Percentiles rank a stretch among this genome's conserved stretches.
Conservation (phyloP, 345 rosid genomes). For the Turnera subulata region DNA sequence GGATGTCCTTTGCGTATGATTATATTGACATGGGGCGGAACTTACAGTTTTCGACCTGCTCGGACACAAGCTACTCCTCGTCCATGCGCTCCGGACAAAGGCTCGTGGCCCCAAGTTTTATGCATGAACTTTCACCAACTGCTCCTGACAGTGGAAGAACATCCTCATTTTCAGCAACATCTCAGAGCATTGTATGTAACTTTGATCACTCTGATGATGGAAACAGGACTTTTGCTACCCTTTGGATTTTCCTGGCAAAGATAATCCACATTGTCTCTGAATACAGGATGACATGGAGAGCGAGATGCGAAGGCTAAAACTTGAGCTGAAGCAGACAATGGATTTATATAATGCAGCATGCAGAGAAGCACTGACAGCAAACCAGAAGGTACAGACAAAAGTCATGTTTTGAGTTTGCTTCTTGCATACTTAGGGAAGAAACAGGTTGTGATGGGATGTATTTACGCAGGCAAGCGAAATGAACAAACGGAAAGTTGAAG, state of each 20-base stretch:
- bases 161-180: conserved; percentile 55
- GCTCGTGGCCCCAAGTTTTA: conserved; percentile 36
- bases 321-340: conserved; percentile 85
- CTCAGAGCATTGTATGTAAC: conserved; percentile 57
- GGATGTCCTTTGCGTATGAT: conserved; percentile 44
- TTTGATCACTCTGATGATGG: not conserved
- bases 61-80: conserved; percentile 60
- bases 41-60: conserved; percentile 47
- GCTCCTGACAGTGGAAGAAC: conserved; percentile 57
- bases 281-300: conserved; percentile 64
- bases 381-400: conserved; percentile 58
- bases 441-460: not conserved
- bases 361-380: conserved; percentile 75
- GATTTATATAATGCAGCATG: conserved; percentile 81
- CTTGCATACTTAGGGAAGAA: not conserved
- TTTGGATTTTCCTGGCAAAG: no score
- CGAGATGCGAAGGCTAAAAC: conserved; percentile 77
- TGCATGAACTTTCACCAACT: conserved; percentile 44
- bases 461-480: conserved; percentile 65
- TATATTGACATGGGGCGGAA: conserved; percentile 38
- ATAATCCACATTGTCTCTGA: no score
- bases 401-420: not conserved
- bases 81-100: conserved; percentile 48
- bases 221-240: not conserved
- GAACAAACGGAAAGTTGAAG: conserved; percentile 63